Evolutionary conservation across 306 rosid genomes (phyloP).

Genomic region (Vigna unguiculata): DNA sequence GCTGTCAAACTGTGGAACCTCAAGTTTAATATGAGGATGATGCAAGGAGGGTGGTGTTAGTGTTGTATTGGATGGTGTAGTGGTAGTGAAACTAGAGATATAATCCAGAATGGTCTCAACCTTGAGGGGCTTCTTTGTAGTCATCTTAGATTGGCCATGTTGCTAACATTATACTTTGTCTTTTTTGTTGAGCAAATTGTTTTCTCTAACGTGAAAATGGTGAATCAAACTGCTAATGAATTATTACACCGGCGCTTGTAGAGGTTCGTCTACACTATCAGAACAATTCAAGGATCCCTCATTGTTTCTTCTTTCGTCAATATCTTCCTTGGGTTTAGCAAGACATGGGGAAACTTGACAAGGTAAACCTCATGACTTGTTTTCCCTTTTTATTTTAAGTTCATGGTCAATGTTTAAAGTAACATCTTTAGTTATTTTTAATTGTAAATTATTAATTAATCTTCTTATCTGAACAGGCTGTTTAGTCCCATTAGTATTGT

Average conservation of each 20-base stretch:
- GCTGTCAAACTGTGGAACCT: too few species aligned
- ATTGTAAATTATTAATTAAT: not conserved
- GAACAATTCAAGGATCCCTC: constrained; percentile 93
- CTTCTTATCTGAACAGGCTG: constrained; percentile 56
- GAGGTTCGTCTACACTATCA: constrained; percentile 74
- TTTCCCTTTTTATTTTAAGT: not conserved
- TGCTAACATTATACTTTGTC: not conserved
- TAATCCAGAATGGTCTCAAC: too few species aligned
- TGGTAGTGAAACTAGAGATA: too few species aligned
- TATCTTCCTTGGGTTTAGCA: constrained; percentile 80
- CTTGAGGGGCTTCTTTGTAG: too few species aligned
- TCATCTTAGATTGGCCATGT: too few species aligned
- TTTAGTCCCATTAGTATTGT: constrained; percentile 76
- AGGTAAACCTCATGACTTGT: constrained; percentile 51
- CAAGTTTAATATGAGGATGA: too few species aligned
- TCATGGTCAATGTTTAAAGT: not conserved
- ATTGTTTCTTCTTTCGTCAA: constrained; percentile 82
- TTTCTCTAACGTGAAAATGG: constrained; percentile 22
- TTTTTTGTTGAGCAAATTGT: constrained; percentile 11
- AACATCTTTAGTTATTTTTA: not conserved
- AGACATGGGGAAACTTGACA: constrained; percentile 73
- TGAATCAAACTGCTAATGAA: constrained; percentile 8
- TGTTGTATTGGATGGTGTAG: too few species aligned
- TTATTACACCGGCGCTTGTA: constrained; percentile 49
- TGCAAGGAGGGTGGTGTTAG: too few species aligned